Base-by-base conservation (phyloP, 768 basidiomycete species). In the Suillus clintonianus region DNA sequence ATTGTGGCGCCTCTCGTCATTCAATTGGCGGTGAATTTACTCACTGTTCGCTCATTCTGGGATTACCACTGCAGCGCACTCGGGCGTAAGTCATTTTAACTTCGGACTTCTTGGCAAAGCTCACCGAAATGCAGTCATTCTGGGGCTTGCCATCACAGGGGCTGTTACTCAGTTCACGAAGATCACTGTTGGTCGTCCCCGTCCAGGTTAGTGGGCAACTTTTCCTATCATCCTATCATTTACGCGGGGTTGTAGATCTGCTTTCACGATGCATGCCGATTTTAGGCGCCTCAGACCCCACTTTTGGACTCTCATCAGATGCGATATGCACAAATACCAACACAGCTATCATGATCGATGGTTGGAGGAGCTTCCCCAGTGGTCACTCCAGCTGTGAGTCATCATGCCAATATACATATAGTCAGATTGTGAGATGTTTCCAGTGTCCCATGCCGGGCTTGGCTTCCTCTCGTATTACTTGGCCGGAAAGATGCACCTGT, bases 361-460 rank as follows among this genome's bases (percentile, higher is more conserved):
- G 95, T 1, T 98, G 94, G 80, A 85, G 92, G 68, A 95, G 94
- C 71, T 97, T 98, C 75, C 91, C 90, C 15, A 94, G 92, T 60
- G 96, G 96, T 1, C 95, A 97, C 76, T 89, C 94, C 4, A 94
- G 92, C 68, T 65, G 94, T 95, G 77, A 57, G 90, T 48, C 39
- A 8, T 27, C 5, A 34, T 50, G 0, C 14, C 39, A 41, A 27
- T 41, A 19, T 17, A 1, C 5, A 11, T 19, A 19, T 41, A 30
- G 41, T 17, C 6, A 55, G 8, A 39, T 5, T 27, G 15, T 27
- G 30, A 54, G 27, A 50, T 11, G 62, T 47, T 64, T 64, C 59
- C 68, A 93, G 94, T 97, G 60, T 94, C 95, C 0, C 98, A 97
- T 73, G 93, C 95, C 7, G 97, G 97, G 1, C 82, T 99, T 9